Percentiles rank a stretch among this genome's conserved stretches.
Conservation (phyloP, 106 monocot species). For the Narthecium ossifragum region DNA sequence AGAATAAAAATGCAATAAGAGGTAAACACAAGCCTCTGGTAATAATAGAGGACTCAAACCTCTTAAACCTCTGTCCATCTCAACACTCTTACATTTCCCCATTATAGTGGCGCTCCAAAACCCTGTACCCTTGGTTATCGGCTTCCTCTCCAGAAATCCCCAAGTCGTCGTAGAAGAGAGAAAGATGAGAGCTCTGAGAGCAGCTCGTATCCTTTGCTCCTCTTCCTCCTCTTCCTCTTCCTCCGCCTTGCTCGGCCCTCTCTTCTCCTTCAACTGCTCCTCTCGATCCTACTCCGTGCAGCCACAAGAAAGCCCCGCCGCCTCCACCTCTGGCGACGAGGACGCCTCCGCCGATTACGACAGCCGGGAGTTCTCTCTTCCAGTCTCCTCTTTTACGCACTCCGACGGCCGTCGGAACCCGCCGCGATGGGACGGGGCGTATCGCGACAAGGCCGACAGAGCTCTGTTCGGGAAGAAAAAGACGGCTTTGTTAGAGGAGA, state of each 20-base stretch:
- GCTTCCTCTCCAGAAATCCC: too few species aligned
- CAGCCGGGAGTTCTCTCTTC: constrained; percentile 41
- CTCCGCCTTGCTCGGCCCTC: not conserved
- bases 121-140: too few species aligned
- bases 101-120: too few species aligned
- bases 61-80: not conserved
- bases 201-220: not conserved
- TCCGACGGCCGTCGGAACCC: not conserved
- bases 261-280: constrained; percentile 11
- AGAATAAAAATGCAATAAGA: too few species aligned
- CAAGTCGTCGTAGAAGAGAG: too few species aligned
- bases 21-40: too few species aligned
- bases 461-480: constrained; percentile 35
- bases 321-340: constrained; percentile 12
- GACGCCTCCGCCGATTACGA: constrained; percentile 31
- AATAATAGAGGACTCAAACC: too few species aligned
- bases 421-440: constrained; percentile 48
- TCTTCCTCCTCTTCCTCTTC: constrained; percentile 3
- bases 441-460: constrained; percentile 62
- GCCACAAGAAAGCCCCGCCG: too few species aligned
- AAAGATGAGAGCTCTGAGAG: not conserved
- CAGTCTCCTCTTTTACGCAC: not conserved
- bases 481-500: not conserved
- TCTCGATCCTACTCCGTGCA: too few species aligned
- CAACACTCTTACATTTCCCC: too few species aligned